Percentiles rank a stretch among this genome's conserved stretches.
phyloP scores from a whole-genome alignment of 2,329 filamentous ascomycete genomes.

The Microsporum ferrugineum region DNA sequence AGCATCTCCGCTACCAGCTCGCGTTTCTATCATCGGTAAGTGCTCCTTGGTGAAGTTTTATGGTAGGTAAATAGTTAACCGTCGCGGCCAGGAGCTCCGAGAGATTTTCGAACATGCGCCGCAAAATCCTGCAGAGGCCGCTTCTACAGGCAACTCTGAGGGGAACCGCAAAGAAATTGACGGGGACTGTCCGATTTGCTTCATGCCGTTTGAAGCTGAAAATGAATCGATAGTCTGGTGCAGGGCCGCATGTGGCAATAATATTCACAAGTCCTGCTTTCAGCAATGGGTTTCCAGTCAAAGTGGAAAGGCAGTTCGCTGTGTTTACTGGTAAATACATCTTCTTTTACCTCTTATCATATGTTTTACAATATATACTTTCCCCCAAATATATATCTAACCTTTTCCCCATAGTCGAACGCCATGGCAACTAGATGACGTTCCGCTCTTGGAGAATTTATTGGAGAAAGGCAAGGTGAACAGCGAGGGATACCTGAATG shows the following conservation, averaged over 20 bases:
- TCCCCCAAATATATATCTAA: neutral
- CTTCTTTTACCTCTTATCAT: neutral
- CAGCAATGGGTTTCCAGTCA: slow-evolving; percentile 39
- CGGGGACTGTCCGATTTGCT: slow-evolving; percentile 54
- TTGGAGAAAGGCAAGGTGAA: slow-evolving; percentile 20
- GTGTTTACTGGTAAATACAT: slow-evolving; percentile 35
- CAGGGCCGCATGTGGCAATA: slow-evolving; percentile 50
- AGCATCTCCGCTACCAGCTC: slow-evolving; percentile 47
- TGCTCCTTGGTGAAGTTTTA: neutral
- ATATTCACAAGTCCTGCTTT: slow-evolving; percentile 49
- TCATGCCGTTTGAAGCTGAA: slow-evolving; percentile 41
- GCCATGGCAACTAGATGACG: slow-evolving; percentile 27
- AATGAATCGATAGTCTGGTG: slow-evolving; percentile 46
- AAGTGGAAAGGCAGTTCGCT: slow-evolving; percentile 24
- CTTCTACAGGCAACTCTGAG: slow-evolving; percentile 27
- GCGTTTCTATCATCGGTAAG: slow-evolving; percentile 44
- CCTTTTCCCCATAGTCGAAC: slow-evolving; percentile 24
- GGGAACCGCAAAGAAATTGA: slow-evolving; percentile 48
- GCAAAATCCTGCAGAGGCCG: slow-evolving; percentile 34
- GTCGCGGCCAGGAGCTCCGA: slow-evolving; percentile 38
- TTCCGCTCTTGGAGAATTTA: slow-evolving; percentile 22
- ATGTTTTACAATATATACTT: neutral
- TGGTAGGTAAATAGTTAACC: neutral
- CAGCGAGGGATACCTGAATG: slow-evolving; percentile 36
- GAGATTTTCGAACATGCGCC: slow-evolving; percentile 46